Evolutionary conservation across 306 rosid genomes (phyloP), one percentile per base, ranked within the genome.

Genomic region (Sindora glabra): DNA sequence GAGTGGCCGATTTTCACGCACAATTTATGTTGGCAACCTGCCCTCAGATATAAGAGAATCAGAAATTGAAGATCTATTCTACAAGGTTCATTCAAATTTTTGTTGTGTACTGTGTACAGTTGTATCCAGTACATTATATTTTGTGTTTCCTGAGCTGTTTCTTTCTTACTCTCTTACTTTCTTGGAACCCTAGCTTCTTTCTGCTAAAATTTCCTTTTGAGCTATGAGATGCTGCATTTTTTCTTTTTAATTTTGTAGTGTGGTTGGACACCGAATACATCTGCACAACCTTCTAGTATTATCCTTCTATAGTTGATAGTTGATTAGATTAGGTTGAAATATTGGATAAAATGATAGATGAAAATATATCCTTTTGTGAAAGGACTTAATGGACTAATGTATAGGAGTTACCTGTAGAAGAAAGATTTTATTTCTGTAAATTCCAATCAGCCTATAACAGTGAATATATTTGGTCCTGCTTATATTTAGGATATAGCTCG

Each of bases 1-100:
- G 99, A 89, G 95, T 62, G 87, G 96, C 38, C 99, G 99, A 32
- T 94, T 94, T 84, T 94, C 99, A 71, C 99, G 99, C 79, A 89
- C 99, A 27, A 94, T 94, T 64, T 94, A 94, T 60, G 99, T 94
- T 6, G 99, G 99, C 68, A 94, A 94, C 78, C 79, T 94, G 78
- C 99, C 99, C 12, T 73, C 94, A 27, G 99, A 94, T 60, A 89
- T 94, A 46, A 84, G 81, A 64, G 97, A 94, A 68, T 57, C 71
- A 23, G 99, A 94, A 81, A 76, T 94, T 76, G 99, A 94, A 78
- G 99, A 94, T 69, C 46, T 94, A 44, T 89, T 94, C 70, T 81
- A 84, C 81, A 94, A 94, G 99, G 99, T 89, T 74, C 79, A 36
- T 33, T 11, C 0, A 12, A 17, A 5, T 60, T 50, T 54, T 49